A percentile compares a stretch with the other conserved stretches of the same genome.
Evolutionary conservation across 192 early-diverging fungal species (phyloP).

Genomic region (Coemansia asiatica): DNA sequence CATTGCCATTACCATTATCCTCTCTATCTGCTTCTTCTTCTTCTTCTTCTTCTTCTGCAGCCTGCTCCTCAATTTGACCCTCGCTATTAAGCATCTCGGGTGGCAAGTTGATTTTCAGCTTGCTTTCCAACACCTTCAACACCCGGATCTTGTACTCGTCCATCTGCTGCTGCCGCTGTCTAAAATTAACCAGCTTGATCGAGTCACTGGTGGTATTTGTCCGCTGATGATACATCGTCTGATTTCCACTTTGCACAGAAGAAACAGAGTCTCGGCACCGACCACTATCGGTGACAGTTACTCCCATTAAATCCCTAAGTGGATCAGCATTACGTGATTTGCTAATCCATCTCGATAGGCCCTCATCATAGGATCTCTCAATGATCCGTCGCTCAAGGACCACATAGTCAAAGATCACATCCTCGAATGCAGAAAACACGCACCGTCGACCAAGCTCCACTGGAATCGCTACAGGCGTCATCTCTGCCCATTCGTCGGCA

Average conservation of each 20-base stretch:
- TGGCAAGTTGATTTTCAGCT: conserved; percentile 24
- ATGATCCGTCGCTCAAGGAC: conserved; percentile 38
- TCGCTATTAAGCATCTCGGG: conserved; percentile 9
- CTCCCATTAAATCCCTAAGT: not conserved
- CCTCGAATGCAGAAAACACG: conserved; percentile 44
- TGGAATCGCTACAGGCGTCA: conserved; percentile 26
- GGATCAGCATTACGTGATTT: conserved; percentile 1
- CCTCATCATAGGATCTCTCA: conserved; percentile 33
- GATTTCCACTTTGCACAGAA: not conserved
- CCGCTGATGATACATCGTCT: not conserved
- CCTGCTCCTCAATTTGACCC: not conserved
- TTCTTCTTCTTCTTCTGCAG: not conserved
- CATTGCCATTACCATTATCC: not conserved
- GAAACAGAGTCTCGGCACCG: not conserved
- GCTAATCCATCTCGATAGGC: conserved; percentile 25
- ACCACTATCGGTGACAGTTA: not conserved
- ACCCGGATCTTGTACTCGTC: conserved; percentile 45
- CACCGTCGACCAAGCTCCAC: conserved; percentile 30
- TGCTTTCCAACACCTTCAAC: conserved; percentile 25
- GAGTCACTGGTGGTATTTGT: conserved; percentile 10
- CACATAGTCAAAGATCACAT: conserved; percentile 42
- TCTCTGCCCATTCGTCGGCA: conserved; percentile 21
- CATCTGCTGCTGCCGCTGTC: conserved; percentile 39
- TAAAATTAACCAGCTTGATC: conserved; percentile 26
- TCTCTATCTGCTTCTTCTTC: not conserved